These are phyloP conservation scores for Aspergillus cristatus DNA, from an alignment of 495 filamentous ascomycete genomes.

Conservation along the genomic window DNA sequence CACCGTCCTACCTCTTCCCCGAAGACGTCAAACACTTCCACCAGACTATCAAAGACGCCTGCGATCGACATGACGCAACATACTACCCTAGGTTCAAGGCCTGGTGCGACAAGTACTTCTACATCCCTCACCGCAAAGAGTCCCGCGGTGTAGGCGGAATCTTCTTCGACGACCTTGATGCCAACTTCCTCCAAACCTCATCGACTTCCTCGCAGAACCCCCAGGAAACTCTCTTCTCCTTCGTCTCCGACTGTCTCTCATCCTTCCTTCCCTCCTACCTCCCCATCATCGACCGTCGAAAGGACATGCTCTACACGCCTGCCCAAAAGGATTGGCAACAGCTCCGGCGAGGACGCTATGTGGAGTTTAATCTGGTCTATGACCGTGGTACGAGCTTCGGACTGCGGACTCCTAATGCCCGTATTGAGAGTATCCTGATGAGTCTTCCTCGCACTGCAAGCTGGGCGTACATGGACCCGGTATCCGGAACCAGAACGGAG, in stretches of 20 bases:
- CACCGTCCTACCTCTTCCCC: slow-evolving; percentile 88
- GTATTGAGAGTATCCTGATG: slow-evolving; percentile 96
- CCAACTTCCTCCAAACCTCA: slow-evolving; percentile 40
- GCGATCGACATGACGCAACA: slow-evolving; percentile 82
- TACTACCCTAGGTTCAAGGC: slow-evolving; percentile 96
- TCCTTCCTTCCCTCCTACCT: slow-evolving; percentile 89
- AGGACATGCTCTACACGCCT: slow-evolving; percentile 81
- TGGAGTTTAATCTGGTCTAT: slow-evolving; percentile 98
- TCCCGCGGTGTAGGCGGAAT: slow-evolving; percentile 89
- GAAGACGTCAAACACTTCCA: slow-evolving; percentile 98
- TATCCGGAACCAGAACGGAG: slow-evolving; percentile 37
- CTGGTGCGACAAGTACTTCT: slow-evolving; percentile 98
- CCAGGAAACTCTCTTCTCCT: slow-evolving; percentile 86
- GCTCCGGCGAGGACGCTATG: slow-evolving; percentile 82
- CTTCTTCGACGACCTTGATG: slow-evolving; percentile 97
- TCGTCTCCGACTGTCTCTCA: slow-evolving; percentile 71
- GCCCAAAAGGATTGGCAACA: slow-evolving; percentile 95
- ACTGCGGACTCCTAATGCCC: slow-evolving; percentile 80
- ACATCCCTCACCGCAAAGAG: slow-evolving; percentile 82
- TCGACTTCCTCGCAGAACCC: slow-evolving; percentile 56
- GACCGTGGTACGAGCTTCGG: slow-evolving; percentile 95
- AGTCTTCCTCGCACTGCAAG: slow-evolving; percentile 85
- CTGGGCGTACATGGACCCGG: slow-evolving; percentile 89
- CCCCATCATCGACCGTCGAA: slow-evolving; percentile 76
- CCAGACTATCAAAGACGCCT: slow-evolving; percentile 80